Evolutionary conservation across 345 rosid genomes (phyloP).

Genomic region (Eucalyptus camaldulensis): DNA sequence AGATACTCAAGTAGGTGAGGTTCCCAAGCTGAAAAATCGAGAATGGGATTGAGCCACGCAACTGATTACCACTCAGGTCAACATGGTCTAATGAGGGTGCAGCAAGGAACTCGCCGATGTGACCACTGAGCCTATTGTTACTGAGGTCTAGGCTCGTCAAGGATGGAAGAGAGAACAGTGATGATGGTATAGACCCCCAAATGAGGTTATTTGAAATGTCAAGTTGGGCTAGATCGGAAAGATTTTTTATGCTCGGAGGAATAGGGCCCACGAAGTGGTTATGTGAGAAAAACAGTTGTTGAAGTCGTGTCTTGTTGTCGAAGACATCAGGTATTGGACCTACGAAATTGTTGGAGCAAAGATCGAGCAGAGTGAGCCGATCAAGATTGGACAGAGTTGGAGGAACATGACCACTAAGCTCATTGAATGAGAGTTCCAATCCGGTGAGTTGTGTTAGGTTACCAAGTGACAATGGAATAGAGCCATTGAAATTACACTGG

Average conservation of each 20-base stretch:
- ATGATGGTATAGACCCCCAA: not conserved
- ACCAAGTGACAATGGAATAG: constrained; percentile 1
- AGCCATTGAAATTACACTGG: not conserved
- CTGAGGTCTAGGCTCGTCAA: too few relatives aligned
- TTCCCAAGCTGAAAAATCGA: constrained; percentile 3
- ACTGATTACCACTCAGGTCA: too few relatives aligned
- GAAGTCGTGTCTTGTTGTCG: not conserved
- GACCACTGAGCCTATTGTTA: too few relatives aligned
- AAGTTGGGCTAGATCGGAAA: not conserved
- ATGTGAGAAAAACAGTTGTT: not conserved
- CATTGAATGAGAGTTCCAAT: not conserved
- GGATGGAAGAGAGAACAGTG: not conserved
- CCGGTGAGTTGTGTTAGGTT: not conserved
- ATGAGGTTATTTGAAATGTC: not conserved
- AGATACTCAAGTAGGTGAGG: not conserved
- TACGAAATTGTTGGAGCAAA: not conserved
- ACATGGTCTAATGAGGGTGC: too few relatives aligned
- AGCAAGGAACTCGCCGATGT: too few relatives aligned
- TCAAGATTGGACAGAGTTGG: not conserved
- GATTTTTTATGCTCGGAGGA: not conserved
- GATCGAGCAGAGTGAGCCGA: not conserved
- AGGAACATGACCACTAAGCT: not conserved
- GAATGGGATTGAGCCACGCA: not conserved
- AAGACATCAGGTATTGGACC: not conserved
- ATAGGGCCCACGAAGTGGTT: not conserved